phyloP scores from a whole-genome alignment of 2,329 filamentous ascomycete species.

The Tolypocladium capitatum region DNA sequence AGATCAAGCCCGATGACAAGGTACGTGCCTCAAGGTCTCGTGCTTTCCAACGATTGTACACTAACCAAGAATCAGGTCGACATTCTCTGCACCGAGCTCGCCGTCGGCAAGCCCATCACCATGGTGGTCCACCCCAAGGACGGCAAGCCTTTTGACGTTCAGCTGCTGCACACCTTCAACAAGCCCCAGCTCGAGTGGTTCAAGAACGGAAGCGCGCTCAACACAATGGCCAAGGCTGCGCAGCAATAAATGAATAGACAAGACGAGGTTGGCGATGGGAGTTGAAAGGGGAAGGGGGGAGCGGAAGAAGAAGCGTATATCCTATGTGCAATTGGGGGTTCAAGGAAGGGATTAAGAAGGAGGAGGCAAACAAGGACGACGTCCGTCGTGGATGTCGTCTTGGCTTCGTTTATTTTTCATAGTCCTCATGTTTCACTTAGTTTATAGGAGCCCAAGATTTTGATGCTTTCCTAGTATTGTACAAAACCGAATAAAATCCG shows the following conservation, averaged over 20 bases:
- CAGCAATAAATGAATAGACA: constrained; percentile 16
- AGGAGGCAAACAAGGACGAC: neutral
- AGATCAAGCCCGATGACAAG: constrained; percentile 85
- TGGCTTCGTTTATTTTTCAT: neutral
- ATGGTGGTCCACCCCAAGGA: constrained; percentile 86
- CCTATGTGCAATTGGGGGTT: neutral
- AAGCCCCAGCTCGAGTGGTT: constrained; percentile 98
- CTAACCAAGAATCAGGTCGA: constrained; percentile 45
- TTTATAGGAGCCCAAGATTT: neutral
- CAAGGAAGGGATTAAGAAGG: neutral
- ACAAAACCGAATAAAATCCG: neutral
- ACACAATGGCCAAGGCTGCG: constrained; percentile 82
- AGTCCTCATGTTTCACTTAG: neutral
- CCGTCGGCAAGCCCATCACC: constrained; percentile 83
- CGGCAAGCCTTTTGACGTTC: constrained; percentile 65
- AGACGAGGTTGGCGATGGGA: neutral
- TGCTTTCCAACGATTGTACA: neutral
- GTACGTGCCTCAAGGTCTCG: constrained; percentile 23
- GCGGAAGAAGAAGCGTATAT: neutral
- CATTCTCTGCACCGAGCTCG: constrained; percentile 76
- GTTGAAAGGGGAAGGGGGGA: neutral
- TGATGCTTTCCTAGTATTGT: neutral
- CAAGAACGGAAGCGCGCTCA: constrained; percentile 91
- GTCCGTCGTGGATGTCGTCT: neutral
- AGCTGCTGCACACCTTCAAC: constrained; percentile 95